Percentiles rank a stretch among this genome's conserved stretches.
phyloP scores from a whole-genome alignment of 2,329 filamentous ascomycete species.

The Passalora sequoiae region DNA sequence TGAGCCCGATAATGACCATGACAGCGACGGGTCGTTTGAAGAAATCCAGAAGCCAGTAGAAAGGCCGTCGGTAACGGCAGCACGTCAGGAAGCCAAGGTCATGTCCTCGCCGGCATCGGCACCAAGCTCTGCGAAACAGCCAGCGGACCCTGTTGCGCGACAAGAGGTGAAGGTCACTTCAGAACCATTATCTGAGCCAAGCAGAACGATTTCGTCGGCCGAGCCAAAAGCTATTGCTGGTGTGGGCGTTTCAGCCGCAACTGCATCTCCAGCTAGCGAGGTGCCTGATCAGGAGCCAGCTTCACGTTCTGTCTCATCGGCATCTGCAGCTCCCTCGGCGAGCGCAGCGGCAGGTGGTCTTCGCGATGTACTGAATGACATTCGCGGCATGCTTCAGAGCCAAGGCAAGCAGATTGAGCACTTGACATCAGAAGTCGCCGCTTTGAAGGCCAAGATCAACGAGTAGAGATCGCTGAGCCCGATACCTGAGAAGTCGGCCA shows the following conservation, averaged over 20 bases:
- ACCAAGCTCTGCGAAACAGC: conserved; percentile 5
- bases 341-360: conserved; percentile 49
- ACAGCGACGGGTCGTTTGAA: conserved; percentile 75
- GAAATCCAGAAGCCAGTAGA: conserved; percentile 72
- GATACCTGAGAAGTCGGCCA: neutral
- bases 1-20: conserved; percentile 54
- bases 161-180: conserved; percentile 19
- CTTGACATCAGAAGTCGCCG: conserved; percentile 77
- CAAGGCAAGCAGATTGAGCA: conserved; percentile 72
- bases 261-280: conserved; percentile 26
- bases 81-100: conserved; percentile 31
- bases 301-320: conserved; percentile 8
- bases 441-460: conserved; percentile 61
- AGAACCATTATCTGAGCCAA: conserved; percentile 14
- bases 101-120: conserved; percentile 9
- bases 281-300: conserved; percentile 23
- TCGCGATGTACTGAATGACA: conserved; percentile 65
- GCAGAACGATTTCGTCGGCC: conserved; percentile 12
- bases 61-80: conserved; percentile 43
- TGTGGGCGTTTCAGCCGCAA: conserved; percentile 17
- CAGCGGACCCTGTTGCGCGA: conserved; percentile 16
- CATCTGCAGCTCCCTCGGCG: conserved; percentile 5
- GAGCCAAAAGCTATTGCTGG: conserved; percentile 19
- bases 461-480: conserved; percentile 13
- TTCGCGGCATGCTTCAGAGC: conserved; percentile 69